Percentiles rank a stretch among this genome's conserved stretches.
These are phyloP conservation scores for Exsudoporus floridanus DNA, from an alignment of 1,284 basidiomycete species.

Conservation along the genomic window DNA sequence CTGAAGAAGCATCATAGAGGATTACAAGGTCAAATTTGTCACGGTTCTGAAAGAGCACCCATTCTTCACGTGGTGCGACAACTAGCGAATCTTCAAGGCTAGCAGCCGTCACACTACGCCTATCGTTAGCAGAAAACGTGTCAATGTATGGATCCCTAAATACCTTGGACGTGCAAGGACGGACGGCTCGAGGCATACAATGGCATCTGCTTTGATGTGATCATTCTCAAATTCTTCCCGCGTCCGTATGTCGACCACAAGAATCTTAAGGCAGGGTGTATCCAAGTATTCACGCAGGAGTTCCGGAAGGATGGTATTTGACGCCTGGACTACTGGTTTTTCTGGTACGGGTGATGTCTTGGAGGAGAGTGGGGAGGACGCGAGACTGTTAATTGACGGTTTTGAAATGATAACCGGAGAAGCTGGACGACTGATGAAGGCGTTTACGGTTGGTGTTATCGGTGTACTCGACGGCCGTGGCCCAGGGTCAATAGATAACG, in stretches of 20 bases:
- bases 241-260: constrained; percentile 83
- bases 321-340: constrained; percentile 45
- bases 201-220: constrained; percentile 67
- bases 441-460: constrained; percentile 55
- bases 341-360: constrained; percentile 33
- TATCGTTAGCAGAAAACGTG: constrained; percentile 13
- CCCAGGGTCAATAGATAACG: constrained; percentile 53
- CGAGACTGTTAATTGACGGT: constrained; percentile 23
- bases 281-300: constrained; percentile 62
- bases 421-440: constrained; percentile 60
- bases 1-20: constrained; percentile 79
- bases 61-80: constrained; percentile 71
- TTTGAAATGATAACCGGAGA: constrained; percentile 39
- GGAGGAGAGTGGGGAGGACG: constrained; percentile 20
- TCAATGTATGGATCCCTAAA: constrained; percentile 7
- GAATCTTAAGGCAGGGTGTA: constrained; percentile 56
- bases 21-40: constrained; percentile 90
- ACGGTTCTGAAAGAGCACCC: constrained; percentile 72
- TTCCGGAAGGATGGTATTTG: constrained; percentile 60
- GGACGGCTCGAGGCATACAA: constrained; percentile 85
- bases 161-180: constrained; percentile 71
- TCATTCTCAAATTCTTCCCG: constrained; percentile 75
- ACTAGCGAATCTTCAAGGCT: constrained; percentile 78
- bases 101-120: constrained; percentile 59
- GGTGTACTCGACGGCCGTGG: constrained; percentile 72